These are phyloP conservation scores for Barnettozyma pratensis DNA, from an alignment of 805 yeast genomes.

Conservation along the genomic window DNA sequence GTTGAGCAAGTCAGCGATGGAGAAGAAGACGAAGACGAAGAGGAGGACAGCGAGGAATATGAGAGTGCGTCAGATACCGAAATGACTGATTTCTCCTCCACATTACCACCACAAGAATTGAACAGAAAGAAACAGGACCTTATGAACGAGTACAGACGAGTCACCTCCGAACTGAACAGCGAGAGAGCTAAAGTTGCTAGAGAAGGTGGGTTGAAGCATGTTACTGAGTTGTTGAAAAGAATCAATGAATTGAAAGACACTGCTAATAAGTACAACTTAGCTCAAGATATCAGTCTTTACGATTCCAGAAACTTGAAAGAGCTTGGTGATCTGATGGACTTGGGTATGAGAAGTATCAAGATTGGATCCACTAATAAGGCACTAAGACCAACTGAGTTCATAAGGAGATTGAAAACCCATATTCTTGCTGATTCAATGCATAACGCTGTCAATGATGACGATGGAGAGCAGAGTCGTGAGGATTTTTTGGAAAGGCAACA, in stretches of 20 bases:
- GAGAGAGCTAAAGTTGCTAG: conserved; percentile 49
- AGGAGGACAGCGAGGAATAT: conserved; percentile 11
- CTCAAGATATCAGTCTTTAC: conserved; percentile 43
- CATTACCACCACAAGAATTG: neutral
- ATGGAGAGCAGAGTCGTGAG: conserved; percentile 23
- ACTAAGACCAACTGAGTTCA: conserved; percentile 43
- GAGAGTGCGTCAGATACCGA: conserved; percentile 7
- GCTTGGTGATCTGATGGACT: conserved; percentile 56
- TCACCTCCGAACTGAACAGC: conserved; percentile 25
- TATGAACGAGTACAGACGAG: conserved; percentile 28
- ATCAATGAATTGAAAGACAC: conserved; percentile 43
- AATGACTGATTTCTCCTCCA: neutral
- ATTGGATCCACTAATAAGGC: conserved; percentile 52
- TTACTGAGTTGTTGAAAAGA: conserved; percentile 37
- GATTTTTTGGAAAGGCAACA: conserved; percentile 23
- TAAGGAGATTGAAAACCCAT: conserved; percentile 32
- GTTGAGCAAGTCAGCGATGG: conserved; percentile 6
- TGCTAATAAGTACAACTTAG: conserved; percentile 32
- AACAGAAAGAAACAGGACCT: conserved; percentile 24
- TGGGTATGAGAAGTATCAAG: conserved; percentile 56
- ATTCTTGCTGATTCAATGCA: conserved; percentile 30
- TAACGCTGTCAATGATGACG: conserved; percentile 2
- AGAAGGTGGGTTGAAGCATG: conserved; percentile 51
- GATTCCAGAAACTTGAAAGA: conserved; percentile 62
- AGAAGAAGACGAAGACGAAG: conserved; percentile 14